Conservation (phyloP, 2,329 filamentous ascomycete species). For the Ophiostoma triangulosporum region DNA sequence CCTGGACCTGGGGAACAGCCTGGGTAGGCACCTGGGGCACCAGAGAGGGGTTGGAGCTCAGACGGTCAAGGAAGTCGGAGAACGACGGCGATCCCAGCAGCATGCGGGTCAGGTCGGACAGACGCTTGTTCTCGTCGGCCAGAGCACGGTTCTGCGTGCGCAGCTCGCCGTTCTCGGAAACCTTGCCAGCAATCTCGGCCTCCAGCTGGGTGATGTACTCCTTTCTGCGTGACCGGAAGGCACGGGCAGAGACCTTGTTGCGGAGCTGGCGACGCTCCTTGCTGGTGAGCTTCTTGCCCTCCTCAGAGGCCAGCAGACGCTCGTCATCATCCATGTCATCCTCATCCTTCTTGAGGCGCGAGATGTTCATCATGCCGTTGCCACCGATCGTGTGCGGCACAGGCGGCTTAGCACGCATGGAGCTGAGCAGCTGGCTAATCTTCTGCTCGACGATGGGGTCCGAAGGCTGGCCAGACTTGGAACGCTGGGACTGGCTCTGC, state of each 20-base stretch:
- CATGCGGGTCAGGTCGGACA: constrained; percentile 67
- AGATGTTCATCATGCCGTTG: constrained; percentile 46
- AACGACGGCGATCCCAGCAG: constrained; percentile 71
- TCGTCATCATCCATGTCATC: constrained; percentile 99
- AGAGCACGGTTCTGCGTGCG: constrained; percentile 70
- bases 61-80: constrained; percentile 61
- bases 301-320: constrained; percentile 82
- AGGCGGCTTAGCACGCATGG: constrained; percentile 66
- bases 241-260: constrained; percentile 96
- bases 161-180: constrained; percentile 70
- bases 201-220: constrained; percentile 97
- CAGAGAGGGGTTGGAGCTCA: constrained; percentile 42
- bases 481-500: constrained; percentile 31
- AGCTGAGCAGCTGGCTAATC: constrained; percentile 82
- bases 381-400: constrained; percentile 38
- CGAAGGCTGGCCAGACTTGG: constrained; percentile 37
- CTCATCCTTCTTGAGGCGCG: constrained; percentile 74
- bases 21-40: constrained; percentile 18
- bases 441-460: constrained; percentile 78
- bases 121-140: constrained; percentile 70
- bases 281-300: constrained; percentile 97
- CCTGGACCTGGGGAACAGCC: constrained; percentile 20
- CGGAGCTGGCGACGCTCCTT: constrained; percentile 94
- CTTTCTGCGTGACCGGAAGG: constrained; percentile 96
- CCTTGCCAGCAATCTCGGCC: constrained; percentile 70